Conservation (phyloP, 2,329 filamentous ascomycete species). For the Rhinocladiella mackenziei region DNA sequence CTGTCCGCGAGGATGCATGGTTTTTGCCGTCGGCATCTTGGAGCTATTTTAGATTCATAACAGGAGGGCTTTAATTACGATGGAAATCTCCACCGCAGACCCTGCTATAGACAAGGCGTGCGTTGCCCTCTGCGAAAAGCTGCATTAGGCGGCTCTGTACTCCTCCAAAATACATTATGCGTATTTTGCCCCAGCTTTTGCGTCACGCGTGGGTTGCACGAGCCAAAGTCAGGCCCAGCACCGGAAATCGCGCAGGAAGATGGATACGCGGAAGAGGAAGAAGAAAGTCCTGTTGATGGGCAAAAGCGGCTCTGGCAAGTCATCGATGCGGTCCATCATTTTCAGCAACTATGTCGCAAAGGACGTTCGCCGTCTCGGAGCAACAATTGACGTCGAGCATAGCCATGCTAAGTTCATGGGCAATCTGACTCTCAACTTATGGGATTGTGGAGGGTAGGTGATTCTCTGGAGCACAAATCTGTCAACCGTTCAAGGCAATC, state of each 20-base stretch:
- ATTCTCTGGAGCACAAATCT: neutral
- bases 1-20: too few relatives aligned
- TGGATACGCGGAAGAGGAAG: slow-evolving; percentile 61
- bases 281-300: slow-evolving; percentile 88
- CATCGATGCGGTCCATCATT: slow-evolving; percentile 97
- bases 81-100: too few relatives aligned
- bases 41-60: too few relatives aligned
- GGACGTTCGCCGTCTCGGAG: slow-evolving; percentile 85
- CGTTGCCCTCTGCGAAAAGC: neutral
- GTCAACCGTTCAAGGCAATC: neutral
- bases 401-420: slow-evolving; percentile 99
- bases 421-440: slow-evolving; percentile 93
- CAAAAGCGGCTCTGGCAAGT: slow-evolving; percentile 95
- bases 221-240: neutral
- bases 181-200: too few relatives aligned
- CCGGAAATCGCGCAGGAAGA: slow-evolving; percentile 25
- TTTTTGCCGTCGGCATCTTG: too few relatives aligned
- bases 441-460: slow-evolving; percentile 87
- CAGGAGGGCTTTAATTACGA: too few relatives aligned
- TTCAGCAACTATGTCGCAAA: slow-evolving; percentile 99
- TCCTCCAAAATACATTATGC: too few relatives aligned
- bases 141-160: neutral
- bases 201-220: neutral
- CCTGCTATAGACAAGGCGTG: neutral
- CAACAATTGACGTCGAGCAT: slow-evolving; percentile 96